These are phyloP conservation scores for Peterozyma xylosa DNA, from an alignment of 805 yeast genomes.

Conservation along the genomic window DNA sequence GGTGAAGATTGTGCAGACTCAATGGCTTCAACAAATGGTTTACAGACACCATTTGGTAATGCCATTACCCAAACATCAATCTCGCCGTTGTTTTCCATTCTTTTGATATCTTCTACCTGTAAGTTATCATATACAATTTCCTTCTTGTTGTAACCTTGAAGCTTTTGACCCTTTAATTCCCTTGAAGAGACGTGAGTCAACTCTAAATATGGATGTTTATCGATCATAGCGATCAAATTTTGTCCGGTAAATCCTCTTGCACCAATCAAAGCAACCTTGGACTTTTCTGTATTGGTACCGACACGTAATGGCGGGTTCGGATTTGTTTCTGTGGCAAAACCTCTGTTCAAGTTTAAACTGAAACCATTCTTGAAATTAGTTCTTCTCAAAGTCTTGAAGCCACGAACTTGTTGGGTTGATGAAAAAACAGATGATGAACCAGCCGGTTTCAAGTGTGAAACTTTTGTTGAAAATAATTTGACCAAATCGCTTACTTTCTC, in stretches of 20 bases:
- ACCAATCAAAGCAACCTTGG: constrained; percentile 90
- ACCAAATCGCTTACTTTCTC: constrained; percentile 58
- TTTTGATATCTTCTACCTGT: constrained; percentile 77
- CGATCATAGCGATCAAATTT: constrained; percentile 79
- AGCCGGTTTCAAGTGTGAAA: constrained; percentile 29
- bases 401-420: constrained; percentile 41
- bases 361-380: constrained; percentile 8
- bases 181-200: constrained; percentile 93
- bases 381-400: constrained; percentile 33
- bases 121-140: constrained; percentile 78
- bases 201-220: constrained; percentile 82
- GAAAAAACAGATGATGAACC: constrained; percentile 39
- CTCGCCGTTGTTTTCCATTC: constrained; percentile 64
- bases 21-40: constrained; percentile 77
- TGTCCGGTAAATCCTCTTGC: constrained; percentile 98
- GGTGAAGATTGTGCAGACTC: constrained; percentile 41
- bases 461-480: constrained; percentile 36
- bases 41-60: constrained; percentile 94
- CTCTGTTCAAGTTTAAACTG: constrained; percentile 14
- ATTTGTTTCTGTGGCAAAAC: constrained; percentile 34
- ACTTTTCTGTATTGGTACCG: constrained; percentile 52
- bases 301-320: constrained; percentile 68
- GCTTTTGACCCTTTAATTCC: constrained; percentile 80
- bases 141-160: constrained; percentile 80
- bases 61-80: constrained; percentile 99